Conservation (phyloP, 208 protist species). For the Leishmania martiniquensis region DNA sequence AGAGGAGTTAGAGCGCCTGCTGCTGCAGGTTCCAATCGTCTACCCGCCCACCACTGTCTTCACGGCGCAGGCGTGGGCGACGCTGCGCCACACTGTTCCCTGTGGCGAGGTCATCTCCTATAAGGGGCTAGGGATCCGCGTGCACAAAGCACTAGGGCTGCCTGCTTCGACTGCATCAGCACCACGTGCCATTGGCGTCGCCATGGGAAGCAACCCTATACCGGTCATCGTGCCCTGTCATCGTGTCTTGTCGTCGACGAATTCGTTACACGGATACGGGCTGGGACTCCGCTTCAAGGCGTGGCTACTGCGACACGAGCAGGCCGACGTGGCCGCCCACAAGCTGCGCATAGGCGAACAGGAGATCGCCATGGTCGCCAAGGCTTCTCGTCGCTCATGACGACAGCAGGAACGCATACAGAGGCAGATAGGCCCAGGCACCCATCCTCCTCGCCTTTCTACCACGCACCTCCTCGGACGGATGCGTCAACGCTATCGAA, state of each 20-base stretch:
- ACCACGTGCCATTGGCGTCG: conserved; percentile 64
- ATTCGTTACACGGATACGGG: conserved; percentile 60
- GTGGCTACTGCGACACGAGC: conserved; percentile 74
- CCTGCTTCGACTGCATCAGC: neutral
- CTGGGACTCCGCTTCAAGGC: conserved; percentile 62
- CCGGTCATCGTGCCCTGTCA: conserved; percentile 76
- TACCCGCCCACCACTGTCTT: conserved; percentile 47
- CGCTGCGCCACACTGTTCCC: conserved; percentile 47
- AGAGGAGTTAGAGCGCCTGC: conserved; percentile 34
- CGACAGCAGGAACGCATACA: neutral
- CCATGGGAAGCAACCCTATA: conserved; percentile 67
- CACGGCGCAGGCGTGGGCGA: conserved; percentile 43
- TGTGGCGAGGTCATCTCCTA: conserved; percentile 54
- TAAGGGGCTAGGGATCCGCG: conserved; percentile 41
- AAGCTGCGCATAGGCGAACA: conserved; percentile 36
- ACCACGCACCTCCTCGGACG: too few species aligned
- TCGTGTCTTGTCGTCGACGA: conserved; percentile 60
- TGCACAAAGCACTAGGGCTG: conserved; percentile 11
- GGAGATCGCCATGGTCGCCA: conserved; percentile 29
- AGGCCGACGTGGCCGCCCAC: conserved; percentile 34
- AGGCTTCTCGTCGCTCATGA: conserved; percentile 24
- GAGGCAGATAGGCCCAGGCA: neutral
- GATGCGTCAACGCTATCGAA: too few species aligned
- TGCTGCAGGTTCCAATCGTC: conserved; percentile 39
- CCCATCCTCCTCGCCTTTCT: conserved; percentile 1